Percentiles rank a stretch among this genome's conserved stretches.
phyloP scores from a whole-genome alignment of 352 stramenopile species.

The Phytophthora brassicae region DNA sequence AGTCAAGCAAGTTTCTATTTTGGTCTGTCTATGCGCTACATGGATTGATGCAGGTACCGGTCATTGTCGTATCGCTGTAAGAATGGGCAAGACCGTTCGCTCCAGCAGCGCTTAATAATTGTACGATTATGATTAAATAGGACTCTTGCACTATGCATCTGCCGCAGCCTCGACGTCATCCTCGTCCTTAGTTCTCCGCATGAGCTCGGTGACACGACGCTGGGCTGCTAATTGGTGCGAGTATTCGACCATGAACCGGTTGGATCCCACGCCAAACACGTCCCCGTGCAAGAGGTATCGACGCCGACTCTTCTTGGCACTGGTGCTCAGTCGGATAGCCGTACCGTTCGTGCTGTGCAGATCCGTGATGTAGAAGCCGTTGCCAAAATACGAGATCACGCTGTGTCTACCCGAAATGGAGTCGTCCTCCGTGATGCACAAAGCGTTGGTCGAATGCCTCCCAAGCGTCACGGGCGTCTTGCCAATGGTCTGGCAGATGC shows the following conservation, averaged over 20 bases:
- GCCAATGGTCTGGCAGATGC: constrained; percentile 77
- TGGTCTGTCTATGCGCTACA: background rate
- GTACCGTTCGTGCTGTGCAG: constrained; percentile 84
- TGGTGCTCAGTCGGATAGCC: constrained; percentile 67
- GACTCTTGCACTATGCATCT: constrained; percentile 22
- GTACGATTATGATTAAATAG: constrained; percentile 24
- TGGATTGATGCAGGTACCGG: background rate
- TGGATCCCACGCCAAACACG: constrained; percentile 83
- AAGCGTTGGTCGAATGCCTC: constrained; percentile 67
- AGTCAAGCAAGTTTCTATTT: background rate
- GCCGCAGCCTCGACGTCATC: constrained; percentile 12
- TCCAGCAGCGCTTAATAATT: constrained; percentile 21
- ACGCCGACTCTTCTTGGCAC: constrained; percentile 55
- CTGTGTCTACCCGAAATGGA: constrained; percentile 79
- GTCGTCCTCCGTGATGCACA: constrained; percentile 83
- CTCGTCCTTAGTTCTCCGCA: constrained; percentile 25
- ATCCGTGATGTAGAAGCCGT: constrained; percentile 87
- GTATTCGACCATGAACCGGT: constrained; percentile 85
- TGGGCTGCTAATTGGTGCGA: constrained; percentile 56
- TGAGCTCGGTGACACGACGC: constrained; percentile 27
- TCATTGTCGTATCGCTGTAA: no score
- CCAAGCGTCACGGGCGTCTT: constrained; percentile 76
- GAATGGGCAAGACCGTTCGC: background rate
- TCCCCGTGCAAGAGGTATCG: constrained; percentile 75
- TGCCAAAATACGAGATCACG: constrained; percentile 68